Base-by-base conservation (phyloP, 2,329 filamentous ascomycete species). In the Cercospora canescens region DNA sequence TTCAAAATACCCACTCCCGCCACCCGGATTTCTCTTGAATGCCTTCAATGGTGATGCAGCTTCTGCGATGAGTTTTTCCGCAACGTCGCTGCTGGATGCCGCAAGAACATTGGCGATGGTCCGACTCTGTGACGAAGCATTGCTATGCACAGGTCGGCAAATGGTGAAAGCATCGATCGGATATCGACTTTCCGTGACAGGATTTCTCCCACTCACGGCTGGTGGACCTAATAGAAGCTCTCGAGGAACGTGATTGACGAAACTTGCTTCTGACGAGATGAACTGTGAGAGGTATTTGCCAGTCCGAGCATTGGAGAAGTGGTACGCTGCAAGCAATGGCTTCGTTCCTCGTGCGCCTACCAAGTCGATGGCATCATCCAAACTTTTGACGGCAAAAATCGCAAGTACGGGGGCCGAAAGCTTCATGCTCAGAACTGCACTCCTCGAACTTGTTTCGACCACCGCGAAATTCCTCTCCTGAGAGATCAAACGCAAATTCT, bases 241-340 rank as follows among this genome's bases (percentile, higher is more conserved):
- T 2, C 78, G 68, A 0, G 87, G 87, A 6, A 89, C 81, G 60
- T 87, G 83, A 73, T 89, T 89, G 63, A 86, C 77, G 72, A 84
- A 85, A 0, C 84, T 83, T 0, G 82, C 73, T 12, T 83, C 77
- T 2, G 85, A 79, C 8, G 79, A 71, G 37, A 89, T 76, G 73
- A 86, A 88, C 68, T 89, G 85, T 7, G 81, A 79, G 4, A 89
- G 79, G 68, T 89, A 90, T 73, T 89, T 89, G 16, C 82, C 85
- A 2, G 83, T 77, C 1, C 78, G 68, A 0, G 82, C 78, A 24
- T 78, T 77, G 9, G 82, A 82, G 72, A 88, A 89, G 67, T 85
- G 78, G 70, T 87, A 88, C 2, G 82, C 79, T 21, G 84, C 84
- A 0, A 82, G 75, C 0, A 63, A 66, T 54, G 70, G 73, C 62